phyloP scores from a whole-genome alignment of 192 early-diverging fungal species.

The Lobulomyces angularis region DNA sequence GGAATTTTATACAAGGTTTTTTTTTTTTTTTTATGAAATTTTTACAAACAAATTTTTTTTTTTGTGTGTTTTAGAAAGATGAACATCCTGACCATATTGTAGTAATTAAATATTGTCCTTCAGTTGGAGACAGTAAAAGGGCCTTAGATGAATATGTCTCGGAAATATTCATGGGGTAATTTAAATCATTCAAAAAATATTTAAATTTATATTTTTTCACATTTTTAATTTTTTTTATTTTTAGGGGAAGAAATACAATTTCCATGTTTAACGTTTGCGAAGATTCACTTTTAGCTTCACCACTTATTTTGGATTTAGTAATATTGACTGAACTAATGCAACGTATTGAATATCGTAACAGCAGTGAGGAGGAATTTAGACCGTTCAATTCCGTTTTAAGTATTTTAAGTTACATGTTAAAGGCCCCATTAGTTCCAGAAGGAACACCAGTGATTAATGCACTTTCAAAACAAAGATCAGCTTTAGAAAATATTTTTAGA shows the following conservation, averaged over 20 bases:
- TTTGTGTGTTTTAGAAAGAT: constrained; percentile 4
- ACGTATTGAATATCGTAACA: constrained; percentile 80
- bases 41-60: not conserved
- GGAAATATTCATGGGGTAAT: constrained; percentile 93
- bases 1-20: constrained; percentile 74
- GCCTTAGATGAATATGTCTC: constrained; percentile 96
- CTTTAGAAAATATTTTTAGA: constrained; percentile 96
- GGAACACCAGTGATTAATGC: constrained; percentile 95
- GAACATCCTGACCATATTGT: constrained; percentile 76
- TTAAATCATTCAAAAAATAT: not conserved
- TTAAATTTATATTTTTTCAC: no score
- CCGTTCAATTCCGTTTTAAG: constrained; percentile 93
- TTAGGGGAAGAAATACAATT: constrained; percentile 77
- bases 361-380: constrained; percentile 48
- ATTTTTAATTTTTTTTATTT: not conserved
- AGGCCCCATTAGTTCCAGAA: constrained; percentile 87
- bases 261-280: constrained; percentile 99
- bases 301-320: constrained; percentile 90
- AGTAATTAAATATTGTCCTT: constrained; percentile 96
- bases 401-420: constrained; percentile 89
- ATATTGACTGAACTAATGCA: constrained; percentile 96
- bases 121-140: constrained; percentile 95
- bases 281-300: constrained; percentile 94
- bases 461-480: constrained; percentile 83
- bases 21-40: constrained; percentile 9